These are phyloP conservation scores for Rhodotorula paludigena DNA, from an alignment of 768 basidiomycete genomes.

Conservation along the genomic window DNA sequence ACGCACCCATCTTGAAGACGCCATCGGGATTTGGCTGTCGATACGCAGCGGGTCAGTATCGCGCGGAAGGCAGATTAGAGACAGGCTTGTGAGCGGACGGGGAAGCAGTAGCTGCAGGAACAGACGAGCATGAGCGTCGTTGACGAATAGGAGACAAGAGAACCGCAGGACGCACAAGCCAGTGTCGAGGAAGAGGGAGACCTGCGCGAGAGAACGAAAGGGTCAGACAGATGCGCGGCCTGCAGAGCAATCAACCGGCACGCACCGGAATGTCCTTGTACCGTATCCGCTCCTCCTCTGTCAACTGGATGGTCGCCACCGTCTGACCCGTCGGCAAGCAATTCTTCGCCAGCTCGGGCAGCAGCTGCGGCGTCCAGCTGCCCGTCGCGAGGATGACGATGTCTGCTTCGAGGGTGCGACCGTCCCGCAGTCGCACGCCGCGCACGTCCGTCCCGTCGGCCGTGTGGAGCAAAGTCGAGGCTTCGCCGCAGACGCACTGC, in stretches of 20 bases:
- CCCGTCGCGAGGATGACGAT: constrained; percentile 68
- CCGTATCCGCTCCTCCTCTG: constrained; percentile 18
- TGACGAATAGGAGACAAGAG: neutral
- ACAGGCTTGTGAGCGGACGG: neutral
- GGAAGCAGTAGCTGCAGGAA: constrained; percentile 19
- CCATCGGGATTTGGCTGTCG: constrained; percentile 24
- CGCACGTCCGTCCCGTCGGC: constrained; percentile 42
- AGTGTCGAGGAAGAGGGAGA: constrained; percentile 30
- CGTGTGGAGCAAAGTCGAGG: constrained; percentile 46
- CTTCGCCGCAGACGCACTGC: constrained; percentile 57
- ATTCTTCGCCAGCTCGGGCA: constrained; percentile 53
- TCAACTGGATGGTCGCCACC: constrained; percentile 33
- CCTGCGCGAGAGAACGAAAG: neutral
- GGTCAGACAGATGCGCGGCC: neutral
- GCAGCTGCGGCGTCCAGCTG: constrained; percentile 77
- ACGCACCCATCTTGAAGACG: constrained; percentile 59
- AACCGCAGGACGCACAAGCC: constrained; percentile 24
- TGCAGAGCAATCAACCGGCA: no score
- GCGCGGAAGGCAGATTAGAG: no score
- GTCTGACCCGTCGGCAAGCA: constrained; percentile 67
- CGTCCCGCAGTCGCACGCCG: constrained; percentile 64
- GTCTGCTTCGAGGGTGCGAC: constrained; percentile 53
- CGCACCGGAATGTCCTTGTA: constrained; percentile 26
- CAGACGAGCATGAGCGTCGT: neutral
- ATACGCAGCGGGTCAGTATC: neutral